Base-by-base conservation (phyloP, 352 stramenopile genomes). In the Saprolegnia parasitica region DNA sequence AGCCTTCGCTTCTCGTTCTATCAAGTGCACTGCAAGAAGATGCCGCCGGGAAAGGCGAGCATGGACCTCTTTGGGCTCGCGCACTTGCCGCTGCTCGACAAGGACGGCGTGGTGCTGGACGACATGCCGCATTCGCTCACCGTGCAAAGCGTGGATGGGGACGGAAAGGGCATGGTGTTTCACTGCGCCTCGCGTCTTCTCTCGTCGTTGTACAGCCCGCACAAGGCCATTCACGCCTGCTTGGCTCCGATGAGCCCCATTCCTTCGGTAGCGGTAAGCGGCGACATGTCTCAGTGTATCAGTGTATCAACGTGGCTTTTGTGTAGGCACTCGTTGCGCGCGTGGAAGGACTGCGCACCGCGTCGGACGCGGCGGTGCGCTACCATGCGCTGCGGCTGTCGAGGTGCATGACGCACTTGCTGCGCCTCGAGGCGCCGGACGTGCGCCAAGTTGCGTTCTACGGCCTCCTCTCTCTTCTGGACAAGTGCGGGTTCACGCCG, bases 1-100 rank as follows among this genome's bases (percentile, higher is more conserved):
- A 79, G 90, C 50, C 61, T 93, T 16, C 65, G 90, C 1, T 87
- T 91, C 71, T 88, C 79, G 10, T 90, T 93, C 56, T 91, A 86
- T 55, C 84, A 93, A 70, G 83, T 93, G 0, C 83, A 93, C 64
- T 93, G 84, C 77, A 93, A 93, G 68, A 93, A 91, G 45, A 56
- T 90, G 78, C 35, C 71, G 75, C 0, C 77, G 74, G 26, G 81
- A 40, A 58, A 93, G 54, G 76, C 76, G 13, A 83, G 87, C 24
- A 79, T 90, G 67, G 83, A 93, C 35, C 73, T 93, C 9, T 58
- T 91, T 0, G 83, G 81, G 2, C 88, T 81, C 35, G 78, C 81
- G 5, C 75, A 72, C 0, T 52, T 91, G 0, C 83, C 84, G 3
- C 23, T 93, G 9, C 54, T 91, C 0, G 71, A 75, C 20, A 76